Conservation (phyloP, 306 rosid genomes). For the Cucurbita maxima region DNA sequence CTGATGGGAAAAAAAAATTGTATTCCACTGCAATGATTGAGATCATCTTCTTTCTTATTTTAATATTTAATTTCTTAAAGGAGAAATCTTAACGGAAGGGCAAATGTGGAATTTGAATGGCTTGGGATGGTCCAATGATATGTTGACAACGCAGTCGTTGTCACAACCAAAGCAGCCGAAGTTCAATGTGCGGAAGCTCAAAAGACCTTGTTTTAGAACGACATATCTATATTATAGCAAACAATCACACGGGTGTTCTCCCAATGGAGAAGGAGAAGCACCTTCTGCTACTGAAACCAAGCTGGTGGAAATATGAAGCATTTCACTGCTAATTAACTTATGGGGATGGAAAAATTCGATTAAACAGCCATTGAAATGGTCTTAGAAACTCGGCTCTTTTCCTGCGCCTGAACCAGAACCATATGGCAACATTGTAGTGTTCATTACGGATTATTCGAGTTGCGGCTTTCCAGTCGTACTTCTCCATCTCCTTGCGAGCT, state of each 20-base stretch:
- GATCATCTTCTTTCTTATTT: background rate
- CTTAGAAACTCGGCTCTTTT: conserved; percentile 50
- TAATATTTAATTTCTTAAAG: background rate
- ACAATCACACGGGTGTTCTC: conserved; percentile 18
- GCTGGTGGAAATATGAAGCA: conserved; percentile 5
- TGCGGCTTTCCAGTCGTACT: conserved; percentile 90
- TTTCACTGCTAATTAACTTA: conserved; percentile 39
- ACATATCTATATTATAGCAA: conserved; percentile 7
- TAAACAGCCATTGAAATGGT: conserved; percentile 66
- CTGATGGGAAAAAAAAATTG: background rate
- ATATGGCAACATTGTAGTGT: conserved; percentile 80
- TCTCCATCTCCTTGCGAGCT: conserved; percentile 80
- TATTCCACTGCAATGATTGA: background rate
- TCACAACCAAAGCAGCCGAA: background rate
- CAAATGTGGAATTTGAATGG: background rate
- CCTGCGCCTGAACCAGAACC: conserved; percentile 99
- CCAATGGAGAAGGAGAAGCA: background rate
- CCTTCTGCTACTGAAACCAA: conserved; percentile 12
- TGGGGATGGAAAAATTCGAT: conserved; percentile 50
- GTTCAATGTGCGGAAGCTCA: background rate
- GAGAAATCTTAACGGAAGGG: too few relatives aligned
- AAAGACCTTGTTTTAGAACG: background rate
- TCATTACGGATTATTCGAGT: conserved; percentile 63
- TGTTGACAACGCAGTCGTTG: background rate
- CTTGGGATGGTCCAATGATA: background rate